Base-by-base conservation (phyloP, 495 filamentous ascomycete species). In the Penicillium steckii region DNA sequence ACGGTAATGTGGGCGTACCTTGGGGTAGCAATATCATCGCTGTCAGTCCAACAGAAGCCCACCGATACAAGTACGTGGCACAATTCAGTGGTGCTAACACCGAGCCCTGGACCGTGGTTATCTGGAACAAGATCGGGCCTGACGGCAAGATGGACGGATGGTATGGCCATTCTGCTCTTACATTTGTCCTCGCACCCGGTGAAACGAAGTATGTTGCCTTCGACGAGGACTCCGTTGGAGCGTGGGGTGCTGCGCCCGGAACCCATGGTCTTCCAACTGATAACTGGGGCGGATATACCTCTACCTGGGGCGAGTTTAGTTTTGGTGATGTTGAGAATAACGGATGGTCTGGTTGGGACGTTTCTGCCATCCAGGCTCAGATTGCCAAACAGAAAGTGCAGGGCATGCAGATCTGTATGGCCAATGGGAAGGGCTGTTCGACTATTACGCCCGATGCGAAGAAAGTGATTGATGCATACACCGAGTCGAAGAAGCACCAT, bases 91-190 rank as follows among this genome's bases (percentile, higher is more conserved):
- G 77, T 33, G 53, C 61, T 29, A 65, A 68, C 42, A 55, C 50
- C 5, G 46, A 64, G 24, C 38, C 67, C 5, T 76, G 75, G 65
- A 75, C 68, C 6, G 68, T 81, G 27, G 64, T 64, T 9, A 44
- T 82, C 59, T 83, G 80, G 80, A 80, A 82, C 68, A 83, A 82
- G 61, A 53, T 71, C 47, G 78, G 71, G 2, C 66, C 68, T 0
- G 71, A 76, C 44, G 67, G 62, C 9, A 61, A 68, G 22, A 55
- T 76, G 53, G 59, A 64, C 32, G 70, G 77, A n/a, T 80, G 72
- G 63, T 78, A 79, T 46, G 69, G 66, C 5, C 53, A 72, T 40
- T 70, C 73, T 3, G 72, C 72, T 9, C 25, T 81, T 23, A 71
- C 52, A 17, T 72, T 82, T 42, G 53, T 63, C 17, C 65, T 83